Evolutionary conservation across 1,284 basidiomycete species (phyloP).

Genomic region (Papiliotrema nemorosa): DNA sequence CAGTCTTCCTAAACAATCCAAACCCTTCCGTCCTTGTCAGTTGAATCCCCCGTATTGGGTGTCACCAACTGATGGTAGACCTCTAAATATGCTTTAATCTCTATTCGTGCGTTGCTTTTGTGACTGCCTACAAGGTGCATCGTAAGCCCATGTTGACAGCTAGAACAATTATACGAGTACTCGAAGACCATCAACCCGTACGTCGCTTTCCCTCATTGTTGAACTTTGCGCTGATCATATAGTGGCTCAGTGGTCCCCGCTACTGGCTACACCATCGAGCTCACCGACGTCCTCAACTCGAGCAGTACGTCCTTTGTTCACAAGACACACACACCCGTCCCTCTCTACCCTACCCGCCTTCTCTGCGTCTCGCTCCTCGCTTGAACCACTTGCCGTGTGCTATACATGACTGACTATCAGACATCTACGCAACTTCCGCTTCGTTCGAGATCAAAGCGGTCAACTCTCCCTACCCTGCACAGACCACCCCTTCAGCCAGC

Average conservation of each 20-base stretch:
- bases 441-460: slow-evolving; percentile 64
- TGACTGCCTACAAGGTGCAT: neutral
- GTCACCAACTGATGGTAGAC: slow-evolving; percentile 17
- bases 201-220: neutral
- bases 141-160: too few relatives aligned
- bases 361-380: too few relatives aligned
- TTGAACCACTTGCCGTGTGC: too few relatives aligned
- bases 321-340: neutral
- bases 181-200: slow-evolving; percentile 36
- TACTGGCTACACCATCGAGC: slow-evolving; percentile 57
- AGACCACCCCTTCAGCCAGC: slow-evolving; percentile 44
- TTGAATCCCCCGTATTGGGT: neutral
- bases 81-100: slow-evolving; percentile 27
- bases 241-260: slow-evolving; percentile 24
- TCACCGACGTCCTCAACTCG: slow-evolving; percentile 60
- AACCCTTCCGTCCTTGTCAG: slow-evolving; percentile 33
- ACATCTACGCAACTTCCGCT: slow-evolving; percentile 63
- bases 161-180: slow-evolving; percentile 22
- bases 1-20: slow-evolving; percentile 37
- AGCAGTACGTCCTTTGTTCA: slow-evolving; percentile 51
- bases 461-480: slow-evolving; percentile 60
- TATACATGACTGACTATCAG: slow-evolving; percentile 5
- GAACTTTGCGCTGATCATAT: neutral
- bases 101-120: slow-evolving; percentile 1
- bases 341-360: neutral